A percentile compares a stretch with the other conserved stretches of the same genome.
phyloP scores from a whole-genome alignment of 169 alveolate species.

The Plasmodium falciparum region DNA sequence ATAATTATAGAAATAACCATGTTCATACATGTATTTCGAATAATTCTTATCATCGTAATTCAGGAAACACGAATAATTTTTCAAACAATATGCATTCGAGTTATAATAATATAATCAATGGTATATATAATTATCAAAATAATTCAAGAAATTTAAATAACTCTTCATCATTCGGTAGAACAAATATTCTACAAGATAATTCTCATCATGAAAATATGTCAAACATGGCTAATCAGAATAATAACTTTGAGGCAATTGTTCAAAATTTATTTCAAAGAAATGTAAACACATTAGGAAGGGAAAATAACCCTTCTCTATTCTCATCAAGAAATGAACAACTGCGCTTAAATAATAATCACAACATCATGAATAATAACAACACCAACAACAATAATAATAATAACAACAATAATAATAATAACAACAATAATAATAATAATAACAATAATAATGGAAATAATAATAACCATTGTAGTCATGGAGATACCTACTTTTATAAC shows the following conservation, averaged over 20 bases:
- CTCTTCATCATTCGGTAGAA: too few relatives aligned
- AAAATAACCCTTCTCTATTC: not conserved
- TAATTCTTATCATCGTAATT: too few relatives aligned
- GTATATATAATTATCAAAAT: too few relatives aligned
- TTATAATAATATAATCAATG: too few relatives aligned
- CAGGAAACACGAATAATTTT: too few relatives aligned
- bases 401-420: not conserved
- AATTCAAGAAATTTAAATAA: too few relatives aligned
- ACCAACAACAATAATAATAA: conserved; percentile 1
- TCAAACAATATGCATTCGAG: too few relatives aligned
- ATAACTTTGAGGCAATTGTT: not conserved
- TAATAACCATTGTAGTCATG: conserved; percentile 1
- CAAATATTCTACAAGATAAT: too few relatives aligned
- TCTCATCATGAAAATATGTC: not conserved
- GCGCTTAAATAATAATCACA: not conserved
- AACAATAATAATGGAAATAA: not conserved
- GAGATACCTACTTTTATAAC: conserved; percentile 60
- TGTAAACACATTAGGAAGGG: not conserved
- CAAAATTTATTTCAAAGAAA: conserved; percentile 7
- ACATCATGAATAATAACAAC: not conserved
- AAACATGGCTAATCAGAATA: not conserved
- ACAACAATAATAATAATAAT: not conserved
- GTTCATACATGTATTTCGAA: too few relatives aligned
- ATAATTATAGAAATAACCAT: too few relatives aligned
- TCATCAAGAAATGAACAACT: not conserved